These are phyloP conservation scores for Kwoniella dejecticola DNA, from an alignment of 768 basidiomycete species.

Conservation along the genomic window DNA sequence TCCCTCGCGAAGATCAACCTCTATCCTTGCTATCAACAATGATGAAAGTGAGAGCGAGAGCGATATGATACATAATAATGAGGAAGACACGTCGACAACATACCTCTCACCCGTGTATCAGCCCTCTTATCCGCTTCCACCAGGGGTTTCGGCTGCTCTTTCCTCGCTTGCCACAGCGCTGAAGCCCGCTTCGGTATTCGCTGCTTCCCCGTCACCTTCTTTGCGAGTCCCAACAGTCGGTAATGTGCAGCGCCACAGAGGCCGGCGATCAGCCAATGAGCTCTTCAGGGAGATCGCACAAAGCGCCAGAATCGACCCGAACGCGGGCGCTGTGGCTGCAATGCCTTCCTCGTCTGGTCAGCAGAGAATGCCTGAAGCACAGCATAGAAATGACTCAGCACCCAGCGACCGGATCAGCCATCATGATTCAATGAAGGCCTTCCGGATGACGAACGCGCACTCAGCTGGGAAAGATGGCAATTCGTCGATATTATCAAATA, in stretches of 20 bases:
- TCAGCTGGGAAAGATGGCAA: neutral
- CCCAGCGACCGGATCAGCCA: too few relatives aligned
- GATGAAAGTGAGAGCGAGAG: neutral
- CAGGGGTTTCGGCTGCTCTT: constrained; percentile 39
- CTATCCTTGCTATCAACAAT: neutral
- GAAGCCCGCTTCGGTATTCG: constrained; percentile 26
- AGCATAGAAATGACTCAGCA: too few relatives aligned
- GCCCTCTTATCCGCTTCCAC: constrained; percentile 33
- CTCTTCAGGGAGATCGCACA: too few relatives aligned
- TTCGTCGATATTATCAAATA: neutral
- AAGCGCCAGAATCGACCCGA: too few relatives aligned
- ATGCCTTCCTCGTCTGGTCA: too few relatives aligned
- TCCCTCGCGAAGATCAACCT: neutral
- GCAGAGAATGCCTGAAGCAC: too few relatives aligned
- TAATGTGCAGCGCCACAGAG: neutral
- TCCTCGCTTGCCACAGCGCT: constrained; percentile 39
- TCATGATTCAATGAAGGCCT: neutral
- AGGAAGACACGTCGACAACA: constrained; percentile 12
- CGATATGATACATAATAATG: neutral
- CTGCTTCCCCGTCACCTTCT: neutral
- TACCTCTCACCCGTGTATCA: constrained; percentile 14
- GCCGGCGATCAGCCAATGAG: too few relatives aligned
- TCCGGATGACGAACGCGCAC: neutral
- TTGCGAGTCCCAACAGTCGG: constrained; percentile 1
- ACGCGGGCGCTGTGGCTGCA: too few relatives aligned